A percentile compares a stretch with the other conserved stretches of the same genome.
These are phyloP conservation scores for Silene uniflora DNA, from an alignment of 148 eudicot species.

Conservation along the genomic window DNA sequence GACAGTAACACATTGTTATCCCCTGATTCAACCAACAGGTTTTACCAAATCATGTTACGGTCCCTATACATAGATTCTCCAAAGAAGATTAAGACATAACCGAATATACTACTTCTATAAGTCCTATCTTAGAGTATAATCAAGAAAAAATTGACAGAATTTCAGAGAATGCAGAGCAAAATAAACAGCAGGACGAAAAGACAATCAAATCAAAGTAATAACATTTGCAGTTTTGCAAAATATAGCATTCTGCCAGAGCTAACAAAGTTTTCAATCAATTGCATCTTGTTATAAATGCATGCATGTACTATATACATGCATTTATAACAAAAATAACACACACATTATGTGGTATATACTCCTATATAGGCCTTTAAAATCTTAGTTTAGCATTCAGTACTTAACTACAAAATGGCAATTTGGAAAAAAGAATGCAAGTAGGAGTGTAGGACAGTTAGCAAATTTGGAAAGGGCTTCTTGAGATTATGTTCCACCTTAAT, in stretches of 20 bases:
- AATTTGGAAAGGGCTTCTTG: no score
- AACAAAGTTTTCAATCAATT: not conserved
- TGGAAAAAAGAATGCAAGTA: no score
- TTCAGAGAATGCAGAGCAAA: not conserved
- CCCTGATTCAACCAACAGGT: not conserved
- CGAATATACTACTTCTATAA: not conserved
- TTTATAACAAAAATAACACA: not conserved
- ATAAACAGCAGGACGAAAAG: not conserved
- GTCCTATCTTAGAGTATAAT: not conserved
- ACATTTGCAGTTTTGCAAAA: not conserved
- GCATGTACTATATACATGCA: no score
- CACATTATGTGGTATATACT: no score
- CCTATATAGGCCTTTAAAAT: no score
- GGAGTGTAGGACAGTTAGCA: no score
- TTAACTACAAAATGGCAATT: no score
- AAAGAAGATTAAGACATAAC: not conserved
- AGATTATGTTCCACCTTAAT: no score
- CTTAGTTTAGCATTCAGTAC: no score
- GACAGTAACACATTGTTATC: not conserved
- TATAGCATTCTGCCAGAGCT: not conserved
- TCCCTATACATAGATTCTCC: not conserved
- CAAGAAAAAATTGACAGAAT: not conserved
- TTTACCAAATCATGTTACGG: not conserved
- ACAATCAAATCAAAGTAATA: not conserved
- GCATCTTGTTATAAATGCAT: no score